Percentiles rank a stretch among this genome's conserved stretches.
phyloP scores from a whole-genome alignment of 139 green algal genomes.

The Spirogloea muscicola region DNA sequence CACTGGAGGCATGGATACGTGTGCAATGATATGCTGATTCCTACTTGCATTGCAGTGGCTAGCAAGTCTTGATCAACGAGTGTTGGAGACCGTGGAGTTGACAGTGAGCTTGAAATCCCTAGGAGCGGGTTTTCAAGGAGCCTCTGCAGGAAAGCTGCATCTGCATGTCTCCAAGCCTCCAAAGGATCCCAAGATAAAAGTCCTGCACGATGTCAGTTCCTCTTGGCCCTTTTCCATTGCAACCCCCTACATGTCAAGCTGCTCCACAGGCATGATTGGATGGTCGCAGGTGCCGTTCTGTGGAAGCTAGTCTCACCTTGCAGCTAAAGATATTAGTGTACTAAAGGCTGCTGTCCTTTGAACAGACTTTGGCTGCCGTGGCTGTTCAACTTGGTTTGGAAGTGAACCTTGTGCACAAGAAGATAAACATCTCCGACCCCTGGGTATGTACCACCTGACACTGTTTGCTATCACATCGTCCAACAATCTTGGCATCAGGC shows the following conservation, averaged over 20 bases:
- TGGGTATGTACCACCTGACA: too few relatives aligned
- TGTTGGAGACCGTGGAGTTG: conserved; percentile 52
- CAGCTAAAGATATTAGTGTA: background rate
- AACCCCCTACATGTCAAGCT: background rate
- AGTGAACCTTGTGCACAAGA: conserved; percentile 49
- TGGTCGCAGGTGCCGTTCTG: background rate
- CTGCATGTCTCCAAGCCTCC: conserved; percentile 50
- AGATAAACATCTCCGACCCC: conserved; percentile 46
- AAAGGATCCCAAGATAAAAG: conserved; percentile 40
- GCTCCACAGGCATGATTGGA: background rate
- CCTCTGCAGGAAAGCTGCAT: conserved; percentile 23
- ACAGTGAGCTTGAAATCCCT: conserved; percentile 48
- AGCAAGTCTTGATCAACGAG: conserved; percentile 22
- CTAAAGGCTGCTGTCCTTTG: conserved; percentile 10
- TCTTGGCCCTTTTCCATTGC: background rate
- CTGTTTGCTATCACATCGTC: too few relatives aligned
- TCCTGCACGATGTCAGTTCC: conserved; percentile 40
- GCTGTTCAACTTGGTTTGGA: conserved; percentile 13
- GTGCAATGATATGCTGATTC: too few relatives aligned
- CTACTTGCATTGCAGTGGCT: conserved; percentile 51
- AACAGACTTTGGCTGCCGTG: conserved; percentile 13
- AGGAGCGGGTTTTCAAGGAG: background rate
- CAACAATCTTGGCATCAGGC: too few relatives aligned
- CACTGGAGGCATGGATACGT: too few relatives aligned
- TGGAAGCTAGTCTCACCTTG: background rate